phyloP scores from a whole-genome alignment of 768 basidiomycete species.

The Russula griseocarnosa region DNA sequence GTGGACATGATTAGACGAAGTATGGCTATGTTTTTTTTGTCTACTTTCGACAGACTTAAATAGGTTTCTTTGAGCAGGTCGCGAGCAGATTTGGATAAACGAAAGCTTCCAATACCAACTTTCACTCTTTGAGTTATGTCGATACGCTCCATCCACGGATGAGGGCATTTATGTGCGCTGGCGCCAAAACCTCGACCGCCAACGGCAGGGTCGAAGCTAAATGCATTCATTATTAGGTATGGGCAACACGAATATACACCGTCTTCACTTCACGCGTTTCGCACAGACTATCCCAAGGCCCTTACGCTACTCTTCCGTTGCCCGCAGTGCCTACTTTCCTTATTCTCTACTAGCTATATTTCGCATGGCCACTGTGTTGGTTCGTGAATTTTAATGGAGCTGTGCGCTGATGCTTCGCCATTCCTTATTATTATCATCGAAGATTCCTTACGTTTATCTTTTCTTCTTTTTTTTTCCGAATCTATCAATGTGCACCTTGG shows the following conservation, averaged over 20 bases:
- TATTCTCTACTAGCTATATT: neutral
- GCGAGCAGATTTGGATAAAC: slow-evolving; percentile 29
- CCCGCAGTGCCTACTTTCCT: neutral
- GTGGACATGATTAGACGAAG: slow-evolving; percentile 26
- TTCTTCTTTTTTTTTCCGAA: neutral
- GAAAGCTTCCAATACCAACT: slow-evolving; percentile 26
- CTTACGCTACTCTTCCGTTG: no score
- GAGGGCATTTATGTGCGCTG: slow-evolving; percentile 29
- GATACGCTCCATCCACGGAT: slow-evolving; percentile 22
- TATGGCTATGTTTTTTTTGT: slow-evolving; percentile 6
- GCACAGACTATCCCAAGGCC: neutral
- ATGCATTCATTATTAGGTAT: slow-evolving; percentile 3
- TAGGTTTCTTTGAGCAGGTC: slow-evolving; percentile 10
- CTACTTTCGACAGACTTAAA: neutral
- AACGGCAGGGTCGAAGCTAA: neutral
- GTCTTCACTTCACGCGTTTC: neutral
- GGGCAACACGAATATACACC: neutral
- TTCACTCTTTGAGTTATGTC: slow-evolving; percentile 28
- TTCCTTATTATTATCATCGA: neutral
- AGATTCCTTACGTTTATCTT: neutral
- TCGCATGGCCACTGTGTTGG: neutral
- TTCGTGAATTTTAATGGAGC: slow-evolving; percentile 1
- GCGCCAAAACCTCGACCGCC: slow-evolving; percentile 24
- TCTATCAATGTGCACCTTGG: neutral
- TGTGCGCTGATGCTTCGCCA: neutral